Percentiles rank a stretch among this genome's conserved stretches.
Evolutionary conservation across 1,284 basidiomycete genomes (phyloP).

Genomic region (Sanghuangporus baumii): DNA sequence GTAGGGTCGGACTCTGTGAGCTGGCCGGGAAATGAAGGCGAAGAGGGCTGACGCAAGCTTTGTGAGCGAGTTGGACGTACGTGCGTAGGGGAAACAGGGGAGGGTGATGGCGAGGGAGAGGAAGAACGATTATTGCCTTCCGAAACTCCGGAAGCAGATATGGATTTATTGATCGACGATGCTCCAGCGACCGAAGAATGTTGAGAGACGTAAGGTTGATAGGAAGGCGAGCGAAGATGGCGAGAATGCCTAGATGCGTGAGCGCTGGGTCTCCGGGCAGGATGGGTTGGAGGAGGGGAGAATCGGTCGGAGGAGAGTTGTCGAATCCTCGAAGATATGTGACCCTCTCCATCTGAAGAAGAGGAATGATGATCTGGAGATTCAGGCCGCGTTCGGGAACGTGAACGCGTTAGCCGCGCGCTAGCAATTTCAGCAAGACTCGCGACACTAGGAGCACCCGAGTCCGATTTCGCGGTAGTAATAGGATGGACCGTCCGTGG

Average conservation of each 20-base stretch:
- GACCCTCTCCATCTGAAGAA: slow-evolving; percentile 13
- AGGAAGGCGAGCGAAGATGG: slow-evolving; percentile 14
- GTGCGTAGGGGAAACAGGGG: not conserved
- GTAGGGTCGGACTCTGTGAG: slow-evolving; percentile 24
- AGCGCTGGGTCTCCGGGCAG: slow-evolving; percentile 40
- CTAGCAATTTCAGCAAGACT: slow-evolving; percentile 36
- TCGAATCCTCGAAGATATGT: too few relatives aligned
- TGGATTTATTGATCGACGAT: not conserved
- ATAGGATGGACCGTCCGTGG: slow-evolving; percentile 24
- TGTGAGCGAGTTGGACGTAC: slow-evolving; percentile 46
- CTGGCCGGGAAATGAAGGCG: slow-evolving; percentile 15
- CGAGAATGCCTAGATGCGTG: not conserved
- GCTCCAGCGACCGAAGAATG: not conserved
- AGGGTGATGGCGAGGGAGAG: not conserved
- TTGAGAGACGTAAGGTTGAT: not conserved
- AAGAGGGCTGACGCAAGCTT: slow-evolving; percentile 45
- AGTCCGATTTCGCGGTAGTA: slow-evolving; percentile 25
- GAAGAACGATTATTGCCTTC: not conserved
- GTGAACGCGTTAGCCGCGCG: slow-evolving; percentile 24
- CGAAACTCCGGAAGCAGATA: not conserved
- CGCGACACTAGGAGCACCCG: slow-evolving; percentile 31
- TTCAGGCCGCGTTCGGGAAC: slow-evolving; percentile 15
- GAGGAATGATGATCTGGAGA: slow-evolving; percentile 9
- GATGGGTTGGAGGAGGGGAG: slow-evolving; percentile 50
- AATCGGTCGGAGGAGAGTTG: slow-evolving; percentile 25